A percentile compares a stretch with the other conserved stretches of the same genome.
Conservation (phyloP, 306 rosid species). For the Acacia melanoxylon region DNA sequence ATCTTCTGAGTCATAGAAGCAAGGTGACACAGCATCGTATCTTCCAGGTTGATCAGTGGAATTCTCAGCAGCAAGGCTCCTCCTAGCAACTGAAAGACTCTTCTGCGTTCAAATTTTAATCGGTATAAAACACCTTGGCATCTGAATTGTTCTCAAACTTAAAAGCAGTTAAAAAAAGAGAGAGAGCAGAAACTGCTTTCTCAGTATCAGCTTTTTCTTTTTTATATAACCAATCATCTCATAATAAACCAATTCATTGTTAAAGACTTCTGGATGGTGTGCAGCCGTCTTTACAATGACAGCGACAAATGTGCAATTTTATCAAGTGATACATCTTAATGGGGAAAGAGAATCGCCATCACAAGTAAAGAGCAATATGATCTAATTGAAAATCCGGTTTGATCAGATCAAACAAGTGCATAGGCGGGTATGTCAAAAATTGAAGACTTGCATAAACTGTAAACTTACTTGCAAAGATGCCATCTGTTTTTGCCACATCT, state of each 20-base stretch:
- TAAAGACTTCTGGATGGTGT: no score
- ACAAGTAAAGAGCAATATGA: background rate
- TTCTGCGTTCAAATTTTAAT: slow-evolving; percentile 58
- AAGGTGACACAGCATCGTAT: slow-evolving; percentile 44
- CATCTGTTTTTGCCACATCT: slow-evolving; percentile 95
- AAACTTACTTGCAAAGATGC: slow-evolving; percentile 88
- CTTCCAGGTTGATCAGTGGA: slow-evolving; percentile 48
- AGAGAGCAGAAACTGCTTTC: background rate
- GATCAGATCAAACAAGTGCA: slow-evolving; percentile 19
- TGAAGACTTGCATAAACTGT: slow-evolving; percentile 27
- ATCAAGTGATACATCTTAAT: background rate
- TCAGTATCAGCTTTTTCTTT: background rate
- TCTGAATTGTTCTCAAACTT: background rate
- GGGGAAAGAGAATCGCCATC: background rate
- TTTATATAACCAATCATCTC: no score
- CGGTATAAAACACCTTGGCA: slow-evolving; percentile 2
- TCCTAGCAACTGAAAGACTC: slow-evolving; percentile 87
- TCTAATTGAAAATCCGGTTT: slow-evolving; percentile 3
- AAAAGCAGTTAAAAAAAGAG: background rate
- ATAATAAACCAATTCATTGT: no score
- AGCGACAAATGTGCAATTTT: background rate
- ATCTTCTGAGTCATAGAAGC: slow-evolving; percentile 71
- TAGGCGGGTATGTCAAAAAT: background rate
- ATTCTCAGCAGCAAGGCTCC: slow-evolving; percentile 67
- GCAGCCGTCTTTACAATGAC: no score